Base-by-base conservation (phyloP, 2,329 filamentous ascomycete species). In the Diaporthe ampelina region DNA sequence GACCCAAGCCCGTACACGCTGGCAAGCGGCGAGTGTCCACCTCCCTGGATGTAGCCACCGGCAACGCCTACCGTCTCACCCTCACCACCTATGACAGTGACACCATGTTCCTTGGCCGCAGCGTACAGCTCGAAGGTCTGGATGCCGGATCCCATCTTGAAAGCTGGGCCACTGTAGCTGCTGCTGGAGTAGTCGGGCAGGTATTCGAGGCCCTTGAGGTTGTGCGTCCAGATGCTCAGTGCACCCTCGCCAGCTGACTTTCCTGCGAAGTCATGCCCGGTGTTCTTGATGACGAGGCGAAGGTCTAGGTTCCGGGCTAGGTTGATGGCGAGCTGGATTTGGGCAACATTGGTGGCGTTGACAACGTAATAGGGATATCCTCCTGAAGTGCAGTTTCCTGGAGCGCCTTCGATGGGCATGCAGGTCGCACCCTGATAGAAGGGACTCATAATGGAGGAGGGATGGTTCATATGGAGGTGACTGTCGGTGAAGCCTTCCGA, bases 141-240 rank as follows among this genome's bases (percentile, higher is more conserved):
- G 5, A 91, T 86, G 72, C 89, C 89, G 17, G 88, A 86, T 0
- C 88, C 88, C 26, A 89, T 81, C 78, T 88, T 91, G 77, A 91
- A 84, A 0, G 88, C 89, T 3, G 85, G 82, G 0, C 88, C 88
- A 3, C 76, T 77, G 78, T 88, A 85, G 45, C 79, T 77, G 43
- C 54, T 65, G 11, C 54, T 73, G 59, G 67, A 63, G 76, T 83
- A 84, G 24, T 78, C 73, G 54, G 81, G 76, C 43, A 76, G 56
- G 80, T 81, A 77, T 15, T 79, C 71, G n/a, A 83, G 78, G 32
- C 76, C 70, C 75, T 83, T 82, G 57, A 85, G 76, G 43, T 81
- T 61, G 74, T 83, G 83, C 19, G 83, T 83, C 81, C 82, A 83
- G 56, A 85, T 79, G 61, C 80, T 82, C 59, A 85, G 78, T 0